Percentiles rank a stretch among this genome's conserved stretches.
Evolutionary conservation across 345 rosid species (phyloP).

Genomic region (Eucalyptus camaldulensis): DNA sequence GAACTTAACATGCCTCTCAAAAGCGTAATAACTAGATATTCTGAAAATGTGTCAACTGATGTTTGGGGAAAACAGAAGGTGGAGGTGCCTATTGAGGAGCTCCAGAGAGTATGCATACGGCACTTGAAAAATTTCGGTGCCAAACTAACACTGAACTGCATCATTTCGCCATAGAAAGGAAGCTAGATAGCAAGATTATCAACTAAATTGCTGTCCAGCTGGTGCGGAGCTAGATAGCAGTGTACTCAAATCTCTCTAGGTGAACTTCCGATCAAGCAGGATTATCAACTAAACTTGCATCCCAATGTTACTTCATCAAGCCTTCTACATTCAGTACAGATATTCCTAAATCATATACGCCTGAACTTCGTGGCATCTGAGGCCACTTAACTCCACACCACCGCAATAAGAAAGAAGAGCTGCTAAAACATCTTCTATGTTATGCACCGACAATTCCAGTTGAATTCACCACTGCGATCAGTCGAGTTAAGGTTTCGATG

Average conservation of each 20-base stretch:
- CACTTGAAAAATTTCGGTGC: neutral
- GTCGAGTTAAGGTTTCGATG: neutral
- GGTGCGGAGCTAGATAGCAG: neutral
- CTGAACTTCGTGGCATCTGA: neutral
- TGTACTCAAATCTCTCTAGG: neutral
- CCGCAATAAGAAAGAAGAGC: neutral
- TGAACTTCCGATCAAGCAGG: neutral
- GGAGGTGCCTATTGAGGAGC: neutral
- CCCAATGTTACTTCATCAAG: neutral
- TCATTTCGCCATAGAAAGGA: neutral
- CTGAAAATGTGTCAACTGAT: neutral
- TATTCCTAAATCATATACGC: neutral
- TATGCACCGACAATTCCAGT: neutral
- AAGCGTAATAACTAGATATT: neutral
- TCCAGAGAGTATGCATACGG: neutral
- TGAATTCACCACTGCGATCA: neutral
- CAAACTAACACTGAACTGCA: neutral
- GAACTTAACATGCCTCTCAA: neutral
- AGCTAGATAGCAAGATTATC: neutral
- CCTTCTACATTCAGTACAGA: neutral
- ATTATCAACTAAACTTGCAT: neutral
- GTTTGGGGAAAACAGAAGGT: neutral
- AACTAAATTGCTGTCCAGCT: neutral
- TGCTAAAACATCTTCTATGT: neutral
- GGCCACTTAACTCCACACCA: neutral